Evolutionary conservation across 2,329 filamentous ascomycete species (phyloP), one percentile per base, ranked within the genome.

Genomic region (Penicillium sp.): DNA sequence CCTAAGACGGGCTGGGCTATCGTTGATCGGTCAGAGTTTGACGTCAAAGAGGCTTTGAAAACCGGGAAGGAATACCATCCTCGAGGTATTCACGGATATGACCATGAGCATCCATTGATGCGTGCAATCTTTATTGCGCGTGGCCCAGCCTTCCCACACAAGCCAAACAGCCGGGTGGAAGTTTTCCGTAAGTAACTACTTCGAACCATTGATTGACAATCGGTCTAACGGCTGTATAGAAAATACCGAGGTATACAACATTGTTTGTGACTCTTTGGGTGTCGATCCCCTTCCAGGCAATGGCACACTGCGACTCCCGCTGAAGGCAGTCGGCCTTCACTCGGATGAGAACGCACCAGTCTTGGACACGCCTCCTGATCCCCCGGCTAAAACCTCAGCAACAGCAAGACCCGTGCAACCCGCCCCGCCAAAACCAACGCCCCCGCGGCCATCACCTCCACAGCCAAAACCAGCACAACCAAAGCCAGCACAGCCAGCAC

Each of bases 231-330:
- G 19, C 5, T 15, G 9, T 10, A 33, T 59, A 91, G 87, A 96
- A 79, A 97, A 97, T 57, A 90, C 82, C 52, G 87, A 96, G 62
- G 86, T 97, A 8, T 97, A 97, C 72, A 95, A 95, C 62, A 87
- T 97, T 54, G 71, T 97, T 39, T 96, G 91, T 66, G 90, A 96
- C 69, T 90, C 87, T 0, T 71, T 97, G 24, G 83, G 84, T 12
- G 73, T 97, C 50, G 67, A 69, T 4, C 87, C 89, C 0, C 77
- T 77, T 47, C 80, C 87, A 1, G 96, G 95, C 66, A 97, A 97
- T 63, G 91, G 91, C 43, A 95, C 89, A 0, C 72, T 96, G 22
- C 69, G 68, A 42, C 68, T 76, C 6, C 73, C 73, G n/a, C 53
- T 76, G 38, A 65, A 68, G 43, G 64, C 72, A 6, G 60, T 70